Conservation (phyloP, 2,329 filamentous ascomycete species). For the Penicillium freii region DNA sequence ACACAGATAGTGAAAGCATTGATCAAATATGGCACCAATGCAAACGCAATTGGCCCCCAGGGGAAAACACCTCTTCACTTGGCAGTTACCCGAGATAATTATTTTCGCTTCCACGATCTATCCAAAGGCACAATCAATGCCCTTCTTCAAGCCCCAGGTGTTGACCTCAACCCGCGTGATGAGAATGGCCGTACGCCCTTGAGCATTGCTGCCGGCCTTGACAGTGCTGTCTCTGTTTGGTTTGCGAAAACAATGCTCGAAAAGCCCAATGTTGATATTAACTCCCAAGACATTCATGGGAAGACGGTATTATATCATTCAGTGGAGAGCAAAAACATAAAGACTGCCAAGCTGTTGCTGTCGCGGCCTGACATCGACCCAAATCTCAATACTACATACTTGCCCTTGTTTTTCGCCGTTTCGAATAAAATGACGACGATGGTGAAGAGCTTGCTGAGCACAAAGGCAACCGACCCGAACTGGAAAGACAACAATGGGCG, state of each 20-base stretch:
- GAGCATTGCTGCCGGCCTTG: neutral
- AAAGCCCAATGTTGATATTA: neutral
- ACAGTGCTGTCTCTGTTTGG: neutral
- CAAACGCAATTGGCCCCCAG: neutral
- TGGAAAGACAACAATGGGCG: neutral
- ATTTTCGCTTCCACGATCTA: fast-evolving
- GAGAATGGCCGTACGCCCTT: neutral
- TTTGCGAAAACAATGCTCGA: neutral
- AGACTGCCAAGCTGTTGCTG: neutral
- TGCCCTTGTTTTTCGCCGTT: neutral
- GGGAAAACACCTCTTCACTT: neutral
- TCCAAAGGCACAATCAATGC: neutral
- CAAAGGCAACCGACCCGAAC: neutral
- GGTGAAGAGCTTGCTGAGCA: neutral
- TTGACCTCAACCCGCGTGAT: neutral
- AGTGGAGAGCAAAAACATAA: neutral
- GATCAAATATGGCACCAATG: neutral
- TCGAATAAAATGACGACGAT: neutral
- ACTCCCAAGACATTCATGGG: neutral
- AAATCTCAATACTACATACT: neutral
- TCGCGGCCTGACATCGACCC: neutral
- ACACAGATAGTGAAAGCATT: neutral
- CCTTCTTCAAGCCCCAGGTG: neutral
- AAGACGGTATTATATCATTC: neutral
- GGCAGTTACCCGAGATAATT: neutral